Percentiles rank a stretch among this genome's conserved stretches.
Evolutionary conservation across 2,329 filamentous ascomycete species (phyloP).

Genomic region (Fusarium abutilonis): DNA sequence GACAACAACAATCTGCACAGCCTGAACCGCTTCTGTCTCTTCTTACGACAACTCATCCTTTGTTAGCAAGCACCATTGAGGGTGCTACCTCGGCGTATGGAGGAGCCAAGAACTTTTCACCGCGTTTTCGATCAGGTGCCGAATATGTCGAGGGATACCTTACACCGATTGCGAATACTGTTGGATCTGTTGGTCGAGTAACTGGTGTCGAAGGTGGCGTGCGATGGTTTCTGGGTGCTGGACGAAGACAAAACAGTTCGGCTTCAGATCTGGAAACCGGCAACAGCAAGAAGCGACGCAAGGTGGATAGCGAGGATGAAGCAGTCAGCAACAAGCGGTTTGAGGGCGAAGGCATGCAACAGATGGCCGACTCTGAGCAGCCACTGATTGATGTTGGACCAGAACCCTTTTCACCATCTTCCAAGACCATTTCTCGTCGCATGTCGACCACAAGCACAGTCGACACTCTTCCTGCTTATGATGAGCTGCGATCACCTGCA

Average conservation of each 20-base stretch:
- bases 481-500: constrained; percentile 77
- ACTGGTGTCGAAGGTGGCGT: constrained; percentile 90
- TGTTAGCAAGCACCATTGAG: constrained; percentile 85
- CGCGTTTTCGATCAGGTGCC: constrained; percentile 86
- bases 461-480: constrained; percentile 85
- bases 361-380: constrained; percentile 37
- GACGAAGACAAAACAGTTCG: constrained; percentile 61
- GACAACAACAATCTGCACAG: constrained; percentile 57
- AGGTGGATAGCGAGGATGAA: constrained; percentile 58
- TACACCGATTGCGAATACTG: constrained; percentile 85
- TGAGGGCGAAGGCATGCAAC: constrained; percentile 45
- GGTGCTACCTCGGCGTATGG: constrained; percentile 87
- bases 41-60: constrained; percentile 86
- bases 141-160: constrained; percentile 92
- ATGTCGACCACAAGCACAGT: constrained; percentile 73
- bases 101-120: constrained; percentile 88
- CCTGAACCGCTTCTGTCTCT: constrained; percentile 86
- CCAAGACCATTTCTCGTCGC: constrained; percentile 57
- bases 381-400: constrained; percentile 31
- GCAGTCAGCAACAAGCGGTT: constrained; percentile 45
- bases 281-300: constrained; percentile 66
- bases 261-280: constrained; percentile 59
- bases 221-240: constrained; percentile 79
- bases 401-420: constrained; percentile 45
- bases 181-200: constrained; percentile 81